A percentile compares a stretch with the other conserved stretches of the same genome.
phyloP scores from a whole-genome alignment of 768 basidiomycete species.

The Galerina sulciceps region DNA sequence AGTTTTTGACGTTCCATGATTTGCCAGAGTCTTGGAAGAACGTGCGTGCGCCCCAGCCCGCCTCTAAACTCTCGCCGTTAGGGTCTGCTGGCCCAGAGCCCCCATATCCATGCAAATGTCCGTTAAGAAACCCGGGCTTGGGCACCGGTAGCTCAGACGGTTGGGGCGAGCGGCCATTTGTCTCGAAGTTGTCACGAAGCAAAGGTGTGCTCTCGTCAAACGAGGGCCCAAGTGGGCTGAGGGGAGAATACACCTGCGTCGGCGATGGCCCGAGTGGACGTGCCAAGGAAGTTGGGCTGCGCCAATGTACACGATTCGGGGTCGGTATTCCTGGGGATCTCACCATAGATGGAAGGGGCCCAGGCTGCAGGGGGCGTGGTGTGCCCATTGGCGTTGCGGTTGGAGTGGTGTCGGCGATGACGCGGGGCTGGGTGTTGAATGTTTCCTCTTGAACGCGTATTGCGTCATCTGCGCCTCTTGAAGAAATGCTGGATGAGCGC shows the following conservation, averaged over 20 bases:
- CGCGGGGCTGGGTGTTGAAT: not conserved
- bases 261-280: conserved; percentile 18
- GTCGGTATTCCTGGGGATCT: not conserved
- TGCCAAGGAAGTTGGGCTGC: conserved; percentile 24
- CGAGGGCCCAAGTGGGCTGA: not conserved
- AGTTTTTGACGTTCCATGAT: conserved; percentile 1
- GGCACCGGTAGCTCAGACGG: not conserved
- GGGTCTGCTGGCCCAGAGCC: conserved; percentile 2
- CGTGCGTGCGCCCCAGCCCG: conserved; percentile 15
- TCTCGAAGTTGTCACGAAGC: not conserved
- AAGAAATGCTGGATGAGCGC: conserved; percentile 26
- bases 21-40: conserved; percentile 3
- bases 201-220: not conserved
- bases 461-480: not conserved
- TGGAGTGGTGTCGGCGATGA: conserved; percentile 22
- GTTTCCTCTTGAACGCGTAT: not conserved
- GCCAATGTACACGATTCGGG: conserved; percentile 28
- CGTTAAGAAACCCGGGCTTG: not conserved
- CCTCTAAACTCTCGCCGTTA: not conserved
- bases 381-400: conserved; percentile 30
- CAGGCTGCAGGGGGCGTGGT: conserved; percentile 13
- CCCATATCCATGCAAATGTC: not conserved
- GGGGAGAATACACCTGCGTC: conserved; percentile 2
- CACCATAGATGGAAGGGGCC: conserved; percentile 7
- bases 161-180: not conserved